Evolutionary conservation across 768 basidiomycete genomes (phyloP), one percentile per base, ranked within the genome.

Genomic region (Leccinum ochraceum): DNA sequence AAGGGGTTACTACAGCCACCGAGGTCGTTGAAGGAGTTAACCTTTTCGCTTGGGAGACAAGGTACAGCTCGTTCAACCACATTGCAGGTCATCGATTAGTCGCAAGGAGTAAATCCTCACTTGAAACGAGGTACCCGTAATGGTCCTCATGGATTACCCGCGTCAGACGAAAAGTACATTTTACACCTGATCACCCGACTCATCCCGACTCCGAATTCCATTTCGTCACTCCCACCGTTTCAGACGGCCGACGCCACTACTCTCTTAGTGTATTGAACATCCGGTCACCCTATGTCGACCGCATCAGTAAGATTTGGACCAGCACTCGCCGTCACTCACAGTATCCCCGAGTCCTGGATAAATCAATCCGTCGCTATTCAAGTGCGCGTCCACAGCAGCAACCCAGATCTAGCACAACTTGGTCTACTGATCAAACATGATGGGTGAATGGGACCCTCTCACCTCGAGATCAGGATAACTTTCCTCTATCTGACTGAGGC

Each of bases 321-420:
- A 54, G 16, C 36, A 22, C 32, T 22, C 34, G 20, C 5, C 26
- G 16, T 26, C 3, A 80, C 90, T 71, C 69, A 92, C 93, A 26
- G 92, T 86, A 74, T 97, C 95, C 5, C 95, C 95, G 49, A 96
- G 80, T 20, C 95, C 95, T 10, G 95, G 95, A n/a, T 77, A 82
- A 60, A 98, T 90, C 63, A 94, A 79, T 7, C 95, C 96, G 17
- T 90, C 82, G 0, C 63, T 49, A 0, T 92, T 95, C 62, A 98
- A 72, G 1, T 79, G 70, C 6, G 86, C 75, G 69, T 97, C 95
- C 11, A 95, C 83, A 1, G 86, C 91, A 20, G 90, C 92, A 44
- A 86, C 87, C 89, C 90, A 96, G 46, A 96, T 88, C 94, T 95
- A 62, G 24, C 20, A 46, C 5, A 28, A 30, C 30, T 26, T 50